A percentile compares a stretch with the other conserved stretches of the same genome.
Evolutionary conservation across 2,329 filamentous ascomycete species (phyloP).

Genomic region (Thielaviopsis punctulata): DNA sequence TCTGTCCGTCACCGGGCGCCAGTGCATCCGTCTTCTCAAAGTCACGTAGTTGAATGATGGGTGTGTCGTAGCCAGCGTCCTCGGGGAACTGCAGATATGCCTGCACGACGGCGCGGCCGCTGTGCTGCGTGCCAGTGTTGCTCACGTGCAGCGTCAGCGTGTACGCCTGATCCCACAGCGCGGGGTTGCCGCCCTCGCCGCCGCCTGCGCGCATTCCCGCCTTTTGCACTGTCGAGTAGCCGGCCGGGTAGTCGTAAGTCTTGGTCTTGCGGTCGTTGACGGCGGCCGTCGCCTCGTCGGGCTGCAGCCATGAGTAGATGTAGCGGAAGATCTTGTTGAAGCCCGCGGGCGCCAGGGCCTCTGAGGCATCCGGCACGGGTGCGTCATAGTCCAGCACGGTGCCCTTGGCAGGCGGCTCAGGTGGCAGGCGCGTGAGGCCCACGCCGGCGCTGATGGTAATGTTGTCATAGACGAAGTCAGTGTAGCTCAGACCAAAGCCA

Average conservation of each 20-base stretch:
- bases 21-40: conserved; percentile 50
- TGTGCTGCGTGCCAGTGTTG: conserved; percentile 30
- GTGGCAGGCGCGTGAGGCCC: conserved; percentile 24
- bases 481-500: conserved; percentile 73
- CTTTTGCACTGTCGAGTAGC: conserved; percentile 38
- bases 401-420: conserved; percentile 20
- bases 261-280: conserved; percentile 20
- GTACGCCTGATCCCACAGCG: conserved; percentile 37
- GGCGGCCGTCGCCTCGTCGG: conserved; percentile 23
- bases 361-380: conserved; percentile 32
- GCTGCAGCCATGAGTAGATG: conserved; percentile 48
- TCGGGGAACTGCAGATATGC: conserved; percentile 28
- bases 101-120: conserved; percentile 30
- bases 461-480: conserved; percentile 45
- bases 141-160: conserved; percentile 27
- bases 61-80: conserved; percentile 37
- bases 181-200: conserved; percentile 50
- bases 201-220: conserved; percentile 44
- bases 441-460: conserved; percentile 30
- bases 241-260: conserved; percentile 45
- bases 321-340: conserved; percentile 47
- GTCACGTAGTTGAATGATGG: conserved; percentile 48
- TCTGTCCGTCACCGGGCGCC: conserved; percentile 32
- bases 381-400: conserved; percentile 30
- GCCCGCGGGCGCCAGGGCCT: conserved; percentile 38